Base-by-base conservation (phyloP, 2,329 filamentous ascomycete genomes). In the Aspergillus sp. region DNA sequence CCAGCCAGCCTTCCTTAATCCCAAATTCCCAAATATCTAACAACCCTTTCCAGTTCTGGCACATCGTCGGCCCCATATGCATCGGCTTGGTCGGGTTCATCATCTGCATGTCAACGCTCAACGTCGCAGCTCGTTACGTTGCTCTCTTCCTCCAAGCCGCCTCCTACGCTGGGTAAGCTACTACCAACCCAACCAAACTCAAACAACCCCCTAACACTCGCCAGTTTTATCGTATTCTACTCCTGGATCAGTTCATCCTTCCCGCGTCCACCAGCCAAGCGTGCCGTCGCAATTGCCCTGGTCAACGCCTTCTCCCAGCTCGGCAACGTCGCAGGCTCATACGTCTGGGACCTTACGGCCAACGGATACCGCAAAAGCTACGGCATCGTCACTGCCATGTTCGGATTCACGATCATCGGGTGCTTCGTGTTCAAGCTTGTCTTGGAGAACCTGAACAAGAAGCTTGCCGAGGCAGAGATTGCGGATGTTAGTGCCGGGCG, bases 191-290 rank as follows among this genome's bases (percentile, higher is more conserved):
- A 56, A n/a, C 13, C 12, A 7, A 37, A 37, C 12, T 15, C 1
- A 37, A 37, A 5, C 34, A 13, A 37, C 4, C 34, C 13, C n/a
- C 34, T 37, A 37, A 37, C 34, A 37, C 12, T 1, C 9, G 6
- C 6, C 12, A 37, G 57, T 7, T 69, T 68, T 58, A 69, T 68
- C 50, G 66, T 69, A 40, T 68, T 69, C 61, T 69, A 69, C 60
- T 69, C 67, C 17, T 68, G 66, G 66, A 68, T 68, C 63, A 69
- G 67, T 56, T 62, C 65, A 27, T 68, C 67, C 4, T 82, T 93
- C 59, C 89, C 89, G 0, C 83, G 89, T 2, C 89, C 90, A 2
- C 88, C 89, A 0, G 87, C 89, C 19, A 91, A 91, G 76, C 83
- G 88, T 54, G 86, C 86, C 5, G 84, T 88, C 0, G 88, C 88